Percentiles rank a stretch among this genome's conserved stretches.
phyloP scores from a whole-genome alignment of 2,329 filamentous ascomycete genomes.

The Metarhizium album region DNA sequence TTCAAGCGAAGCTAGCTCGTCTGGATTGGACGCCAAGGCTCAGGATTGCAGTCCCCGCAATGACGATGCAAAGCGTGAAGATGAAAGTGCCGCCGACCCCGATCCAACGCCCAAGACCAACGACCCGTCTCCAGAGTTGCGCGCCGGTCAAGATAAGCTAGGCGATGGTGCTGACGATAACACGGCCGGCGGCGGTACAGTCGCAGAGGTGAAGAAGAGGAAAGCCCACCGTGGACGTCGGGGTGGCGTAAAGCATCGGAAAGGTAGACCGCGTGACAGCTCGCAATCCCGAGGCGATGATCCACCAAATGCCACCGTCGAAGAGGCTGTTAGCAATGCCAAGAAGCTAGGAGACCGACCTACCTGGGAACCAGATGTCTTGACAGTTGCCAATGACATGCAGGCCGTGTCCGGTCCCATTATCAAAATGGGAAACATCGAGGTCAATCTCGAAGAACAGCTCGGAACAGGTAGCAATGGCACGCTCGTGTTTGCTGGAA shows the following conservation, averaged over 20 bases:
- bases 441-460: constrained; percentile 52
- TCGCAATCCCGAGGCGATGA: constrained; percentile 41
- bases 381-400: constrained; percentile 46
- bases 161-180: not conserved
- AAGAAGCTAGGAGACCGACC: constrained; percentile 45
- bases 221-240: constrained; percentile 61
- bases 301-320: constrained; percentile 35
- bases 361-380: constrained; percentile 50
- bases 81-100: not conserved
- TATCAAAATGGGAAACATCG: constrained; percentile 51
- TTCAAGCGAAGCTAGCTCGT: not conserved
- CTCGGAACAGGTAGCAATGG: constrained; percentile 82
- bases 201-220: constrained; percentile 42
- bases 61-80: not conserved
- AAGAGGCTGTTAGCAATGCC: constrained; percentile 50
- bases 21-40: not conserved
- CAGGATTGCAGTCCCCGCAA: no score
- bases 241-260: constrained; percentile 58
- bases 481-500: constrained; percentile 92
- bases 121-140: not conserved
- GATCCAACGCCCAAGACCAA: not conserved
- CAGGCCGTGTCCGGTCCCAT: constrained; percentile 48
- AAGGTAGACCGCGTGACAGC: constrained; percentile 41
- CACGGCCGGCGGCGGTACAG: not conserved
- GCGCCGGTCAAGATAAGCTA: not conserved